A percentile compares a stretch with the other conserved stretches of the same genome.
phyloP scores from a whole-genome alignment of 495 filamentous ascomycete genomes.

The Neurospora intermedia region DNA sequence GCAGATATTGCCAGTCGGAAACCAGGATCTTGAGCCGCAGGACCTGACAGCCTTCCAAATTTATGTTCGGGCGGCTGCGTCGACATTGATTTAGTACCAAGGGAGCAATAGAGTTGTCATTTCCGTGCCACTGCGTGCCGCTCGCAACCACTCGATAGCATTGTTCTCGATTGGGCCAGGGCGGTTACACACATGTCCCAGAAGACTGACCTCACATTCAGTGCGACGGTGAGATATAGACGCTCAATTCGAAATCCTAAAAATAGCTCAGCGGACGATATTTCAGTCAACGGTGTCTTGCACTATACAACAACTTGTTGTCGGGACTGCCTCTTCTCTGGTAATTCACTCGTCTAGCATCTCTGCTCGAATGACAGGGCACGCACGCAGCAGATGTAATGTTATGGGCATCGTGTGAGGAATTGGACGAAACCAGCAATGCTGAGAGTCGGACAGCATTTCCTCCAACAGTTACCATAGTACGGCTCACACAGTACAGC shows the following conservation, averaged over 20 bases:
- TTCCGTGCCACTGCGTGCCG: slow-evolving; percentile 13
- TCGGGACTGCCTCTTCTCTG: neutral
- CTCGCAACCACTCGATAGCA: slow-evolving; percentile 10
- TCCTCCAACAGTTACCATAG: neutral
- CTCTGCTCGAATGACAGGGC: neutral
- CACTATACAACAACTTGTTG: neutral
- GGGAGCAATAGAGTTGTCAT: slow-evolving; percentile 9
- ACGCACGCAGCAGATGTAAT: neutral
- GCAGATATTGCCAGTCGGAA: slow-evolving; percentile 10
- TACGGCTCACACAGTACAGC: neutral
- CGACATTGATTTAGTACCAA: slow-evolving; percentile 7
- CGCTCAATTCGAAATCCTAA: neutral
- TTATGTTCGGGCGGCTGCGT: neutral
- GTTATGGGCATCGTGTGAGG: neutral
- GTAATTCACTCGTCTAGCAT: neutral
- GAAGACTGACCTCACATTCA: neutral
- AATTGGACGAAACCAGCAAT: neutral
- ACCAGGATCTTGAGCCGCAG: slow-evolving; percentile 2
- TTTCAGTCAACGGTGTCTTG: neutral
- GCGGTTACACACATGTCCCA: neutral
- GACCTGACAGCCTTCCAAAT: slow-evolving; percentile 1
- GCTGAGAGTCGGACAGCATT: neutral
- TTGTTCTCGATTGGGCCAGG: slow-evolving; percentile 3
- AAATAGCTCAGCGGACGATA: neutral
- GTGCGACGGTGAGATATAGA: slow-evolving; percentile 1